These are phyloP conservation scores for Paxillus involutus DNA, from an alignment of 768 basidiomycete species.

Conservation along the genomic window DNA sequence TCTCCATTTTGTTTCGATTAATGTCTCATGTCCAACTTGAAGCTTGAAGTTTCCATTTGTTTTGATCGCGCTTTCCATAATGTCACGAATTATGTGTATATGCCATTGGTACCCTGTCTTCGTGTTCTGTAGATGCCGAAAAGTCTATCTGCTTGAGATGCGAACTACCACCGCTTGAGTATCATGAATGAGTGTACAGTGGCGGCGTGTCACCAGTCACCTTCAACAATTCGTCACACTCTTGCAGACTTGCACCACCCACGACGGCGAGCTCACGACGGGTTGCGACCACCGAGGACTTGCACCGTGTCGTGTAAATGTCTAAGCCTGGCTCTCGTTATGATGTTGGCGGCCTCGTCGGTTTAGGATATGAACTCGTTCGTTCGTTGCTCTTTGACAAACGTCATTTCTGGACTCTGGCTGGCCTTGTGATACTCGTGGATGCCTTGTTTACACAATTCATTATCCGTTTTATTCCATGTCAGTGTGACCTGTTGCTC, in stretches of 20 bases:
- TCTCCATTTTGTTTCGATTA: neutral
- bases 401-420: conserved; percentile 66
- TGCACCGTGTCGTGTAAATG: neutral
- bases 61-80: conserved; percentile 14
- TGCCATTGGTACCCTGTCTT: neutral
- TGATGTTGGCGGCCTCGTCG: neutral
- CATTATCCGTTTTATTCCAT: conserved; percentile 79
- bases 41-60: neutral
- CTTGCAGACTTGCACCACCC: too few relatives aligned
- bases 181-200: too few relatives aligned
- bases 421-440: conserved; percentile 62
- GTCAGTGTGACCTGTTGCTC: conserved; percentile 46
- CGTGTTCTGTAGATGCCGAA: neutral
- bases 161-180: too few relatives aligned
- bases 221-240: too few relatives aligned
- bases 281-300: neutral
- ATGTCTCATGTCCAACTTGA: neutral
- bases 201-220: too few relatives aligned
- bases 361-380: conserved; percentile 5
- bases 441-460: conserved; percentile 79
- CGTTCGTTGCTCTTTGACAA: conserved; percentile 44
- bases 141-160: neutral
- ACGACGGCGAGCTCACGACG: too few relatives aligned
- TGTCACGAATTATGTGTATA: conserved; percentile 11
- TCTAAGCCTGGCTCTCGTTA: neutral